phyloP scores from a whole-genome alignment of 2,329 filamentous ascomycete species.

The Trichophyton verrucosum region DNA sequence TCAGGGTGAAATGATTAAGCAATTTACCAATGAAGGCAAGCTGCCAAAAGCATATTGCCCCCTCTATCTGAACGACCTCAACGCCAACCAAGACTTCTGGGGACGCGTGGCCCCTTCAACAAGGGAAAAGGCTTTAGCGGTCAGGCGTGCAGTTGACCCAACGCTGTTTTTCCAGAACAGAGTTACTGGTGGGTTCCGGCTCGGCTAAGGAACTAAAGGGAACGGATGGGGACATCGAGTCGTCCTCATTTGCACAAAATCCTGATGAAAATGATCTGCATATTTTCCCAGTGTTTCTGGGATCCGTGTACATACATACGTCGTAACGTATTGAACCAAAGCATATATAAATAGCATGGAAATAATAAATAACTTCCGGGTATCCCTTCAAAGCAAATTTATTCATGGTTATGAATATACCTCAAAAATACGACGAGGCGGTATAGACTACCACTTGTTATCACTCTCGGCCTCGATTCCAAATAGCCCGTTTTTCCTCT shows the following conservation, averaged over 20 bases:
- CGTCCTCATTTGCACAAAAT: neutral
- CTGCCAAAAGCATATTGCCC: constrained; percentile 32
- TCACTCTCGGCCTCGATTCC: constrained; percentile 29
- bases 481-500: constrained; percentile 50
- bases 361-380: neutral
- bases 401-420: no score
- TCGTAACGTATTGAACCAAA: neutral
- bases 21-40: constrained; percentile 24
- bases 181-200: constrained; percentile 30
- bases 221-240: neutral
- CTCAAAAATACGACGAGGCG: no score
- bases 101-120: constrained; percentile 23
- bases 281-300: neutral
- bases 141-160: constrained; percentile 29
- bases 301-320: neutral
- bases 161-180: constrained; percentile 29
- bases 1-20: constrained; percentile 23
- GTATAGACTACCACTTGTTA: constrained; percentile 16
- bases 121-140: constrained; percentile 21
- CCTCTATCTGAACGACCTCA: constrained; percentile 37
- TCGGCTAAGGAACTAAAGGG: constrained; percentile 15
- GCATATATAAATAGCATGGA: neutral
- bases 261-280: neutral
- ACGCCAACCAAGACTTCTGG: constrained; percentile 36
- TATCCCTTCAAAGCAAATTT: neutral